Base-by-base conservation (phyloP, 805 yeast genomes). In the Hanseniaspora mollemarum region DNA sequence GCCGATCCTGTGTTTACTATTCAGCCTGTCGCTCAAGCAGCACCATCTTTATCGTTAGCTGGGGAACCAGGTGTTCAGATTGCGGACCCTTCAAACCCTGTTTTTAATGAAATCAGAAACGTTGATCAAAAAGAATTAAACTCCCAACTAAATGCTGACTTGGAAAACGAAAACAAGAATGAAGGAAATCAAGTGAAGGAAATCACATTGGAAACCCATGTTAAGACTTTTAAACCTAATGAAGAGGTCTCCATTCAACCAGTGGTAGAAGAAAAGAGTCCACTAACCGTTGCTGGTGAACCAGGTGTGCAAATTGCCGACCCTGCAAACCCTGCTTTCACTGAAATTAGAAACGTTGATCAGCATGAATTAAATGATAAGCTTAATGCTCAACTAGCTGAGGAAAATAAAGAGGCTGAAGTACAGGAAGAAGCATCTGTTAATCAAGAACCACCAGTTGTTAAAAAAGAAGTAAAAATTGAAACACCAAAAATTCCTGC, bases 101-200 rank as follows among this genome's bases (percentile, higher is more conserved):
- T 79, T 44, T 82, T 87, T 60, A 65, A 67, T 43, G 74, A 78
- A 57, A 71, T 79, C 22, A 53, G 66, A 21, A 71, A 74, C 49
- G 82, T 76, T 28, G 77, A 78, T 58, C 77, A 81, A 26, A 69
- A 75, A 63, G 71, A 75, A 46, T 71, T 83, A 57, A 82, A 82
- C 58, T 75, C 64, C 44, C 67, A 65, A 43, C 54, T 68, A 46
- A 64, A 62, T 22, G 52, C 52, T 13, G 33, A 52, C 2, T 28
- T 28, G 31, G 16, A 29, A 18, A 29, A 42, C 5, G 26, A 42
- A 15, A 29, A 42, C 15, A 16, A 24, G n/a, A 32, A 7, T 28
- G 31, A 28, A 28, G 31, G 31, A 8, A 28, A 28, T 8, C 10
- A 28, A 28, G 12, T 28, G 10, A 28, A 28, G 7, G 31, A 7